These are phyloP conservation scores for Leccinum fibrillosum DNA, from an alignment of 768 basidiomycete species.

Conservation along the genomic window DNA sequence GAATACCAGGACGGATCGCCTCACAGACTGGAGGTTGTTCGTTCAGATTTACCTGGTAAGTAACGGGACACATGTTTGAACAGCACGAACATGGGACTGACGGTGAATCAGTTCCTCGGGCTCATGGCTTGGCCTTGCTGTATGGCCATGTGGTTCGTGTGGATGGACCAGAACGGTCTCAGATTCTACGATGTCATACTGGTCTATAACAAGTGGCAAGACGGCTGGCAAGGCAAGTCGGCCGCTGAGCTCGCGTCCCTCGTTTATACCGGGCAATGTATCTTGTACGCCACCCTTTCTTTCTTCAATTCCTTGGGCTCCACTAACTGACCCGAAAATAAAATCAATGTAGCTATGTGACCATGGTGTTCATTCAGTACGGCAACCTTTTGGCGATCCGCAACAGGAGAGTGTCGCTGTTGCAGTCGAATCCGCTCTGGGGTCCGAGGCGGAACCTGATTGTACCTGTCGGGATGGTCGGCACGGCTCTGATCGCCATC, in stretches of 20 bases:
- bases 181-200: constrained; percentile 35
- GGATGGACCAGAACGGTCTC: constrained; percentile 35
- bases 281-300: constrained; percentile 35
- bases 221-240: constrained; percentile 34
- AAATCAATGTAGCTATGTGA: constrained; percentile 31
- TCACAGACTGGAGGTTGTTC: constrained; percentile 48
- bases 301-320: constrained; percentile 4
- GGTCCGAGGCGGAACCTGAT: constrained; percentile 36
- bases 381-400: constrained; percentile 25
- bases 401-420: constrained; percentile 29
- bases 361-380: constrained; percentile 30
- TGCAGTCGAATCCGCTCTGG: constrained; percentile 31
- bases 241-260: constrained; percentile 32
- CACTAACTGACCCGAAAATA: not conserved
- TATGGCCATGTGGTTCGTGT: constrained; percentile 41
- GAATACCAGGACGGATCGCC: constrained; percentile 43
- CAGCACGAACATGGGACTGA: constrained; percentile 1
- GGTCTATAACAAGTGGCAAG: constrained; percentile 37
- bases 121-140: constrained; percentile 44
- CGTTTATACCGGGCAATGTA: constrained; percentile 39
- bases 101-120: constrained; percentile 35
- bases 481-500: constrained; percentile 30
- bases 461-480: constrained; percentile 33
- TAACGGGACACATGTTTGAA: not conserved
- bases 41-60: constrained; percentile 46